Base-by-base conservation (phyloP, 2,329 filamentous ascomycete genomes). In the Tolypocladium nubicola region DNA sequence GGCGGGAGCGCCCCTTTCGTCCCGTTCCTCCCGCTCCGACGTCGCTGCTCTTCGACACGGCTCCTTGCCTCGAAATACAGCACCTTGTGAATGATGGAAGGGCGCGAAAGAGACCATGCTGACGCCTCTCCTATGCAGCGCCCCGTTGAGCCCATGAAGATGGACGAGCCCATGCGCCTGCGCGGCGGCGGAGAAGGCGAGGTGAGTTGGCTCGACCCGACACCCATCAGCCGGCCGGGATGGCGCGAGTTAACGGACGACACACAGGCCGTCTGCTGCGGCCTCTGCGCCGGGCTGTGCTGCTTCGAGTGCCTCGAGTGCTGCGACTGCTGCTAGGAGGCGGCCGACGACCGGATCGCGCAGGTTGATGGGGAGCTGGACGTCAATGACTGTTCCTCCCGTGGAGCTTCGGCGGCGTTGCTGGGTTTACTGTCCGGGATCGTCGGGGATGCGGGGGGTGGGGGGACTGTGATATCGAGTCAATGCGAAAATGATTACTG, bases 271-370 rank as follows among this genome's bases (percentile, higher is more conserved):
- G 62, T 74, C 53, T 74, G 72, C 66, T 75, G 72, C 57, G 72
- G 72, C 35, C 64, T 74, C 54, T 74, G 72, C 57, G 71, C 72
- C 7, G 72, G 72, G 26, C 65, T 74, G 4, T 71, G 69, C 61
- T 74, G 72, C 62, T 74, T 73, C 57, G 71, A 74, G 62, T 74
- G 72, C 62, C 73, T 73, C 57, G 71, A 74, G 61, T 73, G 72
- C 62, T 74, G 70, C 56, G 70, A 74, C 64, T 68, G 62, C 63
- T 72, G 62, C 63, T 68, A 63, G 59, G 69, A 63, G 59, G 50
- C 35, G 9, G 35, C 35, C 49, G 50, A 19, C 13, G 43, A 4
- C 13, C 23, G 43, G 13, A 26, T 47, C 23, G 21, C 13, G 43
- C 43, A 3, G 23, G 21, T 45, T 7, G 43, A 26, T 26, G 21